A percentile compares a stretch with the other conserved stretches of the same genome.
These are phyloP conservation scores for Exobasidium rhododendri DNA, from an alignment of 1,284 basidiomycete genomes.

Conservation along the genomic window DNA sequence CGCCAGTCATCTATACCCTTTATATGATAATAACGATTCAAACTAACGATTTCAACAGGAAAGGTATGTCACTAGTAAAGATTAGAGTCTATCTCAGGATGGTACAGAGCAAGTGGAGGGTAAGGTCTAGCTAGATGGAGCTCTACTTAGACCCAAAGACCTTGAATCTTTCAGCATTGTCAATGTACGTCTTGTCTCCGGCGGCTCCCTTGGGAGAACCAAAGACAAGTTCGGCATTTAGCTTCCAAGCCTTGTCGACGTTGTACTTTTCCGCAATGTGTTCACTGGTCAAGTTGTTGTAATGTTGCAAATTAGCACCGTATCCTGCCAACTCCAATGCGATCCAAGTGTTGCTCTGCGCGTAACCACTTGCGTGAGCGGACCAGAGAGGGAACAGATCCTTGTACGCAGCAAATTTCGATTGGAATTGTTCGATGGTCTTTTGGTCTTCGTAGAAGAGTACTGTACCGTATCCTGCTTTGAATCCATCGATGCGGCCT, in stretches of 20 bases:
- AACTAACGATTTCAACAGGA: too few relatives aligned
- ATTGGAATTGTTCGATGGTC: slow-evolving; percentile 46
- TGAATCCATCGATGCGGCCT: slow-evolving; percentile 47
- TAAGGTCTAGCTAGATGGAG: neutral
- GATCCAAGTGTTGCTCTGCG: slow-evolving; percentile 58
- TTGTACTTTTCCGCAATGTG: slow-evolving; percentile 51
- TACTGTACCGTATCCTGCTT: slow-evolving; percentile 58
- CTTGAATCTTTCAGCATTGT: slow-evolving; percentile 55
- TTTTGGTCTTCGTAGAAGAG: slow-evolving; percentile 55
- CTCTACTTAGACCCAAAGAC: slow-evolving; percentile 28
- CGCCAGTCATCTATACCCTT: too few relatives aligned
- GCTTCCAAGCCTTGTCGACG: slow-evolving; percentile 55
- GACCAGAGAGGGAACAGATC: slow-evolving; percentile 20
- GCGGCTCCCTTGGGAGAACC: slow-evolving; percentile 55
- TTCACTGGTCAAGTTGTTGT: slow-evolving; percentile 30
- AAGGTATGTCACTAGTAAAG: too few relatives aligned
- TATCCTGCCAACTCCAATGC: slow-evolving; percentile 57
- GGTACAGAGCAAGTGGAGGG: too few relatives aligned
- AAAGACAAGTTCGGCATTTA: slow-evolving; percentile 58
- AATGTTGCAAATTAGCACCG: slow-evolving; percentile 58
- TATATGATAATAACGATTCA: too few relatives aligned
- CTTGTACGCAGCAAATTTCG: slow-evolving; percentile 25
- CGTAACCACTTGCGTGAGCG: slow-evolving; percentile 46
- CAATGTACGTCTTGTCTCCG: slow-evolving; percentile 54
- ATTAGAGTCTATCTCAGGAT: too few relatives aligned